These are phyloP conservation scores for Guillardia theta DNA, from an alignment of 78 protist genomes.

Conservation along the genomic window DNA sequence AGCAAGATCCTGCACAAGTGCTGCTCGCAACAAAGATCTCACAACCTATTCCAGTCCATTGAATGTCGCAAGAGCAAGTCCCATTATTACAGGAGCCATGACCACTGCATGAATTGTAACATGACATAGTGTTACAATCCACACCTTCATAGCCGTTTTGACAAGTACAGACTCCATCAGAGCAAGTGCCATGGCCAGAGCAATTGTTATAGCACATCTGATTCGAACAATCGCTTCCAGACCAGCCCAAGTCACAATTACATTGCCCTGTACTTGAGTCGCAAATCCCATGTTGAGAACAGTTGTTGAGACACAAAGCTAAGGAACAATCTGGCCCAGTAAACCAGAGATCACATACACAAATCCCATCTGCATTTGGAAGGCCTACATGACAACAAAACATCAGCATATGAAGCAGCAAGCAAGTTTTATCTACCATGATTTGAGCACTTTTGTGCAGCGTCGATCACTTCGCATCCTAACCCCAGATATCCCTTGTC, in stretches of 20 bases:
- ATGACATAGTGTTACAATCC: not conserved
- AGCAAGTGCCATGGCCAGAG: not conserved
- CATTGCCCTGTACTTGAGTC: not conserved
- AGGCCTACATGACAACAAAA: not conserved
- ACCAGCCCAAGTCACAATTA: not conserved
- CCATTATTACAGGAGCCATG: not conserved
- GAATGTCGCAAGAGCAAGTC: not conserved
- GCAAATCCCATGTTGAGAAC: not conserved
- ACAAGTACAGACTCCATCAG: not conserved
- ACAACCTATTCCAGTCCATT: not conserved
- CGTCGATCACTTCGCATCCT: not conserved
- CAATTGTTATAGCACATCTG: not conserved
- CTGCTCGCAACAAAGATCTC: not conserved
- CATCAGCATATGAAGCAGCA: not conserved
- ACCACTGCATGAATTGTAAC: not conserved
- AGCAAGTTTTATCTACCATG: not conserved
- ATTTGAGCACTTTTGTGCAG: not conserved
- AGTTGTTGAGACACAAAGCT: not conserved
- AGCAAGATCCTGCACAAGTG: not conserved
- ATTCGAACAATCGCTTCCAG: not conserved
- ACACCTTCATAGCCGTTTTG: not conserved
- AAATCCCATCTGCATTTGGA: not conserved
- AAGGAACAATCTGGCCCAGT: not conserved
- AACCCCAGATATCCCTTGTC: conserved; percentile 12
- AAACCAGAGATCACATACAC: not conserved